These are phyloP conservation scores for Brassica rapa DNA, from an alignment of 345 rosid genomes.

Conservation along the genomic window DNA sequence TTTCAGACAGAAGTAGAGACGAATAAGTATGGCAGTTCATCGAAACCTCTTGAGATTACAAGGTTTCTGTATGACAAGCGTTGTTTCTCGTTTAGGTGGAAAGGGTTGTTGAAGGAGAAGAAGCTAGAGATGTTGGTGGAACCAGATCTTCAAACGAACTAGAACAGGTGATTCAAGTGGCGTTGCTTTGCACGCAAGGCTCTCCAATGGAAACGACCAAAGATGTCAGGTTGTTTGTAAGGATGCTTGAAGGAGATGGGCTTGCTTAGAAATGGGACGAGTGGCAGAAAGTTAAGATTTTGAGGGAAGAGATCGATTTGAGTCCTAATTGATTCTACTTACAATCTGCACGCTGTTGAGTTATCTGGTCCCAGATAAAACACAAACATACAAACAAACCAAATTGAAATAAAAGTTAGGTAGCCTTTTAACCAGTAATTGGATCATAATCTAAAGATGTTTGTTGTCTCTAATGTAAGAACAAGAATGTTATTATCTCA, in stretches of 20 bases:
- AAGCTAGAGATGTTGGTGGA: conserved; percentile 90
- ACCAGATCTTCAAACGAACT: conserved; percentile 81
- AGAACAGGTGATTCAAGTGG: conserved; percentile 94
- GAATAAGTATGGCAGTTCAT: no score
- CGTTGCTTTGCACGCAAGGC: conserved; percentile 88
- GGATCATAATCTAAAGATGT: not conserved
- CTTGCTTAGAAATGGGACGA: conserved; percentile 91
- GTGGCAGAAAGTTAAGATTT: conserved; percentile 91
- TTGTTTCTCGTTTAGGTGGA: conserved; percentile 9
- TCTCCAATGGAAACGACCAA: conserved; percentile 90
- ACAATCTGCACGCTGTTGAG: conserved; percentile 85
- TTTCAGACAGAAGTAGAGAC: no score
- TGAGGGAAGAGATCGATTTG: conserved; percentile 76
- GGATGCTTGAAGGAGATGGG: conserved; percentile 96
- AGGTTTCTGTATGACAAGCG: no score
- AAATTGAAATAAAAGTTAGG: not conserved
- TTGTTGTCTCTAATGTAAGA: not conserved
- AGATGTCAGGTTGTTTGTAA: conserved; percentile 90
- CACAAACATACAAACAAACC: not conserved
- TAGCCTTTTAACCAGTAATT: no score
- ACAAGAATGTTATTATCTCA: not conserved
- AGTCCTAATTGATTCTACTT: conserved; percentile 83
- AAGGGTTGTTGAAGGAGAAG: conserved; percentile 91
- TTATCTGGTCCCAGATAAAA: conserved; percentile 86
- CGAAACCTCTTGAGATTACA: no score